Percentiles rank a stretch among this genome's conserved stretches.
These are phyloP conservation scores for Plasmodium coatneyi DNA, from an alignment of 169 alveolate genomes.

Conservation along the genomic window DNA sequence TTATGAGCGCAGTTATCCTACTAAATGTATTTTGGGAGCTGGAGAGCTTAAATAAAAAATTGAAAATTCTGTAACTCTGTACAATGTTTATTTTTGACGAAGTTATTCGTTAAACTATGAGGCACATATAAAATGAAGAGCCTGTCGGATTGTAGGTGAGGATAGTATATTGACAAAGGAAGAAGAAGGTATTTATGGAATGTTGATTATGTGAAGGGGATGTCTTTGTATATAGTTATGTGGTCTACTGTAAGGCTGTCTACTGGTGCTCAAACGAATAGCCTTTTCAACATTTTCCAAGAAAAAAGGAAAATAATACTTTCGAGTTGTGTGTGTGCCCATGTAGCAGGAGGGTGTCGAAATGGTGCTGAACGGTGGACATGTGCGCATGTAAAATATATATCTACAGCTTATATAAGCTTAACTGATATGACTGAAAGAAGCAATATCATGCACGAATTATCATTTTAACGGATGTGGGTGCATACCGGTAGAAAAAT, in stretches of 20 bases:
- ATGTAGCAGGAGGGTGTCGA: neutral
- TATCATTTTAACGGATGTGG: neutral
- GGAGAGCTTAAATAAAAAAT: neutral
- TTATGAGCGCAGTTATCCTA: neutral
- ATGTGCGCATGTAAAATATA: neutral
- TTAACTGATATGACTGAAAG: neutral
- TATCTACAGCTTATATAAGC: neutral
- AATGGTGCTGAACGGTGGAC: neutral
- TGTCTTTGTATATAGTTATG: neutral
- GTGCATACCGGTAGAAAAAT: neutral
- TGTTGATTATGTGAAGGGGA: neutral
- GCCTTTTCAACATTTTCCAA: neutral
- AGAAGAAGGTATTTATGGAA: neutral
- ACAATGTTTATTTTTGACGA: neutral
- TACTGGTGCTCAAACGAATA: neutral
- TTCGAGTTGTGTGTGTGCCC: neutral
- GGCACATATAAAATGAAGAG: neutral
- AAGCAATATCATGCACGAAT: neutral
- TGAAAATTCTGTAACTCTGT: neutral
- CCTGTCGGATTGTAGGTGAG: neutral
- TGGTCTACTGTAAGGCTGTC: neutral
- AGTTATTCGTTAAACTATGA: neutral
- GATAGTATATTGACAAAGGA: neutral
- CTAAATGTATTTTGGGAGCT: neutral
- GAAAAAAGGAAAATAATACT: neutral